Evolutionary conservation across 2,329 filamentous ascomycete genomes (phyloP), one percentile per base, ranked within the genome.

Genomic region (Ascochyta koolunga): DNA sequence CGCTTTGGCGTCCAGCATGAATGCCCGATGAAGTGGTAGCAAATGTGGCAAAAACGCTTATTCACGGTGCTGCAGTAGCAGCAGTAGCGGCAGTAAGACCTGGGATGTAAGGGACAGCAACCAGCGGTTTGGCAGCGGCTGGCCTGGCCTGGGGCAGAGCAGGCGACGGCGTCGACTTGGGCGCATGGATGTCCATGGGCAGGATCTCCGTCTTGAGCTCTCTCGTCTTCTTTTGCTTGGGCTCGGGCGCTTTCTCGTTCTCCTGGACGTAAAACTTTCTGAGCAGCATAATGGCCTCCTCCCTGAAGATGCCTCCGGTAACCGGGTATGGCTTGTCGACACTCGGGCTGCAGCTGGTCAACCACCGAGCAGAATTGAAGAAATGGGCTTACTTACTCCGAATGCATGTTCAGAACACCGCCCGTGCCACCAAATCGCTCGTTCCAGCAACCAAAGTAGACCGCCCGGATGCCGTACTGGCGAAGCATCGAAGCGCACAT

Each of bases 221-320:
- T 54, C 85, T 76, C 42, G 84, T 84, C 74, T 83, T 86, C 75
- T 88, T 88, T 43, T 83, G 80, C 64, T 83, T 83, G 37, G 85
- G 86, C 61, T 86, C 85, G 2, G 85, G 85, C 27, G 85, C 86
- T 81, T 95, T 90, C 60, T 90, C 91, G 76, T 99, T 99, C 76
- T 99, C 93, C 76, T 99, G 95, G 27, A 99, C 90, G 74, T 99
- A 99, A 76, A 99, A 99, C 54, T 93, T 87, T 60, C 96, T 84
- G 62, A 99, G 81, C 62, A 99, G 77, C 75, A 93, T 93, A 56
- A 99, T 96, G 4, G 95, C 93, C 70, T 98, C 93, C 68, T 96
- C 90, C 40, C 91, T 86, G 67, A 91, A 91, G 80, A 96, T 88
- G 1, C 93, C 93, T 33, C 93, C 91, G 71, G 92, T 88, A 51